Percentiles rank a stretch among this genome's conserved stretches.
Evolutionary conservation across 148 eudicot genomes (phyloP).

Genomic region (Nepenthes gracilis): DNA sequence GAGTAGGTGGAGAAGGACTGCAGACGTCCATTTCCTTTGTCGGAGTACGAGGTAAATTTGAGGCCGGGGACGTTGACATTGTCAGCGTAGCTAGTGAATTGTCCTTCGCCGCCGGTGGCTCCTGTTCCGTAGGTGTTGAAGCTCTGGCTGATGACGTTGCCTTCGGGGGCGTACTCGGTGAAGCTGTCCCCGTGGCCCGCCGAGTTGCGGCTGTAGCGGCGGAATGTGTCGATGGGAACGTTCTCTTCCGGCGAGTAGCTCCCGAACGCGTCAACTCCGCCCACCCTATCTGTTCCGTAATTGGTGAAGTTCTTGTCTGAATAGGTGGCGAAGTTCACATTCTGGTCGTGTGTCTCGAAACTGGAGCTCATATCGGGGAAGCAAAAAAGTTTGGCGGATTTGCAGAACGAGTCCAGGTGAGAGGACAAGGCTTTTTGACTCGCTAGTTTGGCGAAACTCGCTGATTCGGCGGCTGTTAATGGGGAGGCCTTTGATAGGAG

Average conservation of each 20-base stretch:
- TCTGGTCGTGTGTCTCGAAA: slow-evolving; percentile 21
- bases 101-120: slow-evolving; percentile 48
- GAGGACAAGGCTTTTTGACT: slow-evolving; percentile 36
- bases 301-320: slow-evolving; percentile 50
- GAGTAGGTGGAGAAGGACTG: slow-evolving; percentile 33
- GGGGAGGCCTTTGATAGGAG: slow-evolving; percentile 62
- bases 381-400: slow-evolving; percentile 56
- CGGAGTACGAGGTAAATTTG: slow-evolving; percentile 50
- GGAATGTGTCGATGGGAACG: slow-evolving; percentile 30
- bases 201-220: slow-evolving; percentile 58
- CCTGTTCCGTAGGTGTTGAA: slow-evolving; percentile 52
- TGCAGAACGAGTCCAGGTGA: slow-evolving; percentile 46
- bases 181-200: slow-evolving; percentile 43
- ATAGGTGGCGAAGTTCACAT: slow-evolving; percentile 30
- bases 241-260: slow-evolving; percentile 33
- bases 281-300: slow-evolving; percentile 42
- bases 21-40: slow-evolving; percentile 31
- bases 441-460: slow-evolving; percentile 57
- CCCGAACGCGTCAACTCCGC: slow-evolving; percentile 41
- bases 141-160: slow-evolving; percentile 31
- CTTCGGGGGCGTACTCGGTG: slow-evolving; percentile 27
- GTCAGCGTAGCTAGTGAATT: slow-evolving; percentile 28
- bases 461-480: slow-evolving; percentile 36
- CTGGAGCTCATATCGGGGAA: slow-evolving; percentile 34
- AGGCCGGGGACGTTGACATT: slow-evolving; percentile 36